Evolutionary conservation across 2,329 filamentous ascomycete genomes (phyloP).

Genomic region (Periconia sp.): DNA sequence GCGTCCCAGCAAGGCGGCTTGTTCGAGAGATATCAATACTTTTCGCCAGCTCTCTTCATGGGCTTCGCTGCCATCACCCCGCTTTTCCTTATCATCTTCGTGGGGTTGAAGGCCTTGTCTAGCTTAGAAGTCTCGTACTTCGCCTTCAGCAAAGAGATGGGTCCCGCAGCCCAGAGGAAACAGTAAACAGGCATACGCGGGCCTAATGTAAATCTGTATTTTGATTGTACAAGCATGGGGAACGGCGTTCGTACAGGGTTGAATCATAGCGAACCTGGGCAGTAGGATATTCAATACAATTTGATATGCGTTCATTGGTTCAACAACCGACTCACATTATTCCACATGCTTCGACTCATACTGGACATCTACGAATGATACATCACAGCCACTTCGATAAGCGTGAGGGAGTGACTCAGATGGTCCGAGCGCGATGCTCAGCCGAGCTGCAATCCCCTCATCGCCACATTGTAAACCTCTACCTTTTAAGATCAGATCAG

Average conservation of each 20-base stretch:
- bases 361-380: no score
- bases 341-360: no score
- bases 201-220: constrained; percentile 19
- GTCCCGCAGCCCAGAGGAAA: constrained; percentile 85
- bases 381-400: no score
- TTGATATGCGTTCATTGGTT: no score
- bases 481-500: no score
- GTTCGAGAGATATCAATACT: constrained; percentile 94
- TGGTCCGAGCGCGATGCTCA: no score
- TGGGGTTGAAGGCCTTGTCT: constrained; percentile 76
- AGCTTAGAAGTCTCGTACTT: constrained; percentile 91
- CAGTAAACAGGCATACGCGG: constrained; percentile 49
- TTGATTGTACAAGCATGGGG: constrained; percentile 23
- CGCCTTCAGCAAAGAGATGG: constrained; percentile 96
- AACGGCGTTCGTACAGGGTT: constrained; percentile 3
- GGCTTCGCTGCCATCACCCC: constrained; percentile 73
- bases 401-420: no score
- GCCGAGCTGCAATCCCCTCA: no score
- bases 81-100: constrained; percentile 77
- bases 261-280: no score
- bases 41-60: constrained; percentile 93
- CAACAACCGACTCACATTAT: no score
- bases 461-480: no score
- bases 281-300: no score
- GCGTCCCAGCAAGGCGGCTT: constrained; percentile 50